phyloP scores from a whole-genome alignment of 768 basidiomycete species.

The Tylopilus balloui region DNA sequence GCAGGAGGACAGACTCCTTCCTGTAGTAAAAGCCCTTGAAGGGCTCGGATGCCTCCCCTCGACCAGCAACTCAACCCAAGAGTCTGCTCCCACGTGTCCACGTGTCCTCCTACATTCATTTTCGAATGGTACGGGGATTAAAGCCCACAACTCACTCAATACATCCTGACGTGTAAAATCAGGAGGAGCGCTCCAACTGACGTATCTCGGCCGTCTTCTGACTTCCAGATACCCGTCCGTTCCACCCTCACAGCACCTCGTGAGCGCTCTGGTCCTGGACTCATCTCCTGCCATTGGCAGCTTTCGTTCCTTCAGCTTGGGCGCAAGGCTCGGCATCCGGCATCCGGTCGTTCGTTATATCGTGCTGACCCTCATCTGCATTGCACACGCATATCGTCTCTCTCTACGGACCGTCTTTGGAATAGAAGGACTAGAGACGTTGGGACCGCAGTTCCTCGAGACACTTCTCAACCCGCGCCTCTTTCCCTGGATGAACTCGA shows the following conservation, averaged over 20 bases:
- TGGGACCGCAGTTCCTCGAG: conserved; percentile 3
- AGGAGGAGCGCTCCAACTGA: conserved; percentile 25
- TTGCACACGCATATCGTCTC: conserved; percentile 12
- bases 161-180: background rate
- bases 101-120: conserved; percentile 28
- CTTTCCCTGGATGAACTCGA: conserved; percentile 29
- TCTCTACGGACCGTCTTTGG: conserved; percentile 14
- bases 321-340: conserved; percentile 14
- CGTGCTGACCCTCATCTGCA: conserved; percentile 12
- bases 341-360: conserved; percentile 19
- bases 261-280: conserved; percentile 21
- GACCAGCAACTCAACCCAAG: background rate
- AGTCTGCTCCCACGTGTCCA: conserved; percentile 5
- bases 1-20: conserved; percentile 18
- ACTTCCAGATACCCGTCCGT: conserved; percentile 14
- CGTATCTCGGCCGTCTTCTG: conserved; percentile 16
- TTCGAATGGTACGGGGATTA: conserved; percentile 24
- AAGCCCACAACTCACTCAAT: background rate
- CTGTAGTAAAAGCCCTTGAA: conserved; percentile 23
- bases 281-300: conserved; percentile 16
- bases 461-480: conserved; percentile 21
- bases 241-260: background rate
- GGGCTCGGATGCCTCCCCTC: conserved; percentile 22
- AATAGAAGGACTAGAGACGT: conserved; percentile 17
- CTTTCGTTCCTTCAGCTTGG: conserved; percentile 20